Evolutionary conservation across 2,329 filamentous ascomycete species (phyloP), one percentile per base, ranked within the genome.

Genomic region (Acrocalymma vagum): DNA sequence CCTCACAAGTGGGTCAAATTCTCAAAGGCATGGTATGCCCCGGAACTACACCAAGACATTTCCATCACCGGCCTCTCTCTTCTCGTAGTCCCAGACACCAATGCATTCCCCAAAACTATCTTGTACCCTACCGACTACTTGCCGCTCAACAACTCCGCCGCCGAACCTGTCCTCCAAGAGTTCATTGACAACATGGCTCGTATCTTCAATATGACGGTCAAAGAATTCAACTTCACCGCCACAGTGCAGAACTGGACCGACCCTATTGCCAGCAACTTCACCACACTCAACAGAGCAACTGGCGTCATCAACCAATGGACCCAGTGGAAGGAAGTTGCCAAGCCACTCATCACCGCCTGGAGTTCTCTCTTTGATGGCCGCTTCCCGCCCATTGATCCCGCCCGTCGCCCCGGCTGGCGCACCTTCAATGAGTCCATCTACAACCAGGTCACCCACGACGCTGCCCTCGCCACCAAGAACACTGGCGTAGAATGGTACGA

Each of bases 61-160:
- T 64, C 63, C 1, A 58, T 70, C 34, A 74, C 70, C 2, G 69
- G 71, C 1, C 63, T 74, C 9, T 61, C 63, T 5, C 53, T 65
- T 2, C 60, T 74, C 6, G 44, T 51, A 5, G 63, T 69, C 1
- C 64, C 69, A 6, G 65, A 70, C 38, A 65, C 55, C 9, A 45
- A 56, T 5, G 52, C 42, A 0, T 73, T 69, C 32, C 71, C 71
- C 5, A 72, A 71, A 42, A 62, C 65, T 1, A 62, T 74, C 16
- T 42, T 73, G 2, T 74, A 74, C 39, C 69, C 70, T 2, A 59
- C 55, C 3, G 72, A 75, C 30, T 73, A 73, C 36, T 58, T 74
- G 1, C 72, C 72, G 0, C 55, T 74, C 3, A 66, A 56, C 41
- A 74, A 73, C 40, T 65, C 70, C 0, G 68, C 69, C 2, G 69